Evolutionary conservation across 371 early-diverging fungal genomes (phyloP).

Genomic region (Batrachochytrium dendrobatidis): DNA sequence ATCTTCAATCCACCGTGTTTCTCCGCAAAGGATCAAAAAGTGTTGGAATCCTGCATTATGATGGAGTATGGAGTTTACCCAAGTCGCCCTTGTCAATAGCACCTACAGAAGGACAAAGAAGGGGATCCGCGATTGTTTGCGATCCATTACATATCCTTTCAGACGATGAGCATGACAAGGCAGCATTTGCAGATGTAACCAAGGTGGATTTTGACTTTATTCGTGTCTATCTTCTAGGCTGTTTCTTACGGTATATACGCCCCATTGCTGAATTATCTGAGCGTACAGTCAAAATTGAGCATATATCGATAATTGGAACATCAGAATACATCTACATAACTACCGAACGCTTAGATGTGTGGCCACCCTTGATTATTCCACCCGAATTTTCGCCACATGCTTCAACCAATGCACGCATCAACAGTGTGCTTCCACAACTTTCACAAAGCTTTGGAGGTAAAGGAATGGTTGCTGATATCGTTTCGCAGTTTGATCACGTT

Average conservation of each 20-base stretch:
- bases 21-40: conserved; percentile 22
- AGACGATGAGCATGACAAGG: background rate
- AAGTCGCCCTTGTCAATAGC: background rate
- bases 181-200: background rate
- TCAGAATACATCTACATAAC: conserved; percentile 32
- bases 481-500: conserved; percentile 23
- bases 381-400: conserved; percentile 15
- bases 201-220: conserved; percentile 12
- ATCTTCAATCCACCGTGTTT: conserved; percentile 36
- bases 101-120: too few relatives aligned
- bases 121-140: too few relatives aligned
- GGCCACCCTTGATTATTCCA: conserved; percentile 40
- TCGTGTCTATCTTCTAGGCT: conserved; percentile 13
- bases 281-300: conserved; percentile 11
- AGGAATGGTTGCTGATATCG: conserved; percentile 29
- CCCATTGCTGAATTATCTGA: background rate
- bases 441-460: conserved; percentile 14
- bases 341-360: conserved; percentile 33
- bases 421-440: background rate
- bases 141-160: background rate
- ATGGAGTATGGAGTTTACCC: background rate
- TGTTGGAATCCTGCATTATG: conserved; percentile 14
- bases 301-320: conserved; percentile 25
- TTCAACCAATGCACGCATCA: background rate
- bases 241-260: conserved; percentile 7